These are phyloP conservation scores for Funneliformis geosporum DNA, from an alignment of 192 early-diverging fungal species.

Conservation along the genomic window DNA sequence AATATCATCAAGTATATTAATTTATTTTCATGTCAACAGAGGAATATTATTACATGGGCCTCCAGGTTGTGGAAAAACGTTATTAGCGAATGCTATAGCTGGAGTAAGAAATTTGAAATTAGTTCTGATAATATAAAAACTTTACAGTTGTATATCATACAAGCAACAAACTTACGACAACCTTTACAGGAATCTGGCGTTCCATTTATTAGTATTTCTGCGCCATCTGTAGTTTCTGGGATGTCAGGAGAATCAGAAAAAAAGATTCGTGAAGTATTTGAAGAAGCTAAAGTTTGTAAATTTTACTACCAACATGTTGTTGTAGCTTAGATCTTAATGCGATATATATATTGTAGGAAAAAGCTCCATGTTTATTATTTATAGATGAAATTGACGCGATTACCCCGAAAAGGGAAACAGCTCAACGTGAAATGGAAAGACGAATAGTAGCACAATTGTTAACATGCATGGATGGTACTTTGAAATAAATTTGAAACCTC, in stretches of 20 bases:
- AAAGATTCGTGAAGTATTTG: slow-evolving; percentile 96
- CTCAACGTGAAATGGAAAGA: slow-evolving; percentile 94
- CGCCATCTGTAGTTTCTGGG: slow-evolving; percentile 92
- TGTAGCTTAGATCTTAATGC: too few species aligned
- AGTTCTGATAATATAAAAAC: not conserved
- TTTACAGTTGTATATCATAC: not conserved
- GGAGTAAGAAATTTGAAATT: slow-evolving; percentile 52
- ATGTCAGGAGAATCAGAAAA: slow-evolving; percentile 99
- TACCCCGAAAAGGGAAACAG: slow-evolving; percentile 85
- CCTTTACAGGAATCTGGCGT: slow-evolving; percentile 72
- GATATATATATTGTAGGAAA: too few species aligned
- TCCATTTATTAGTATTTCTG: slow-evolving; percentile 91
- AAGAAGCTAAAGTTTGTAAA: slow-evolving; percentile 74
- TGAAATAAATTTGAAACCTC: not conserved
- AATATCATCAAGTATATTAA: not conserved
- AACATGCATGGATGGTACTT: slow-evolving; percentile 89
- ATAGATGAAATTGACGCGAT: slow-evolving; percentile 99
- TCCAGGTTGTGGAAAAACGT: slow-evolving; percentile 95
- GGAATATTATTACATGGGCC: slow-evolving; percentile 96
- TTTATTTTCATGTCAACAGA: slow-evolving; percentile 32
- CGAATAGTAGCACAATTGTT: slow-evolving; percentile 95
- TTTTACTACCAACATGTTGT: not conserved
- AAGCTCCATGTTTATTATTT: slow-evolving; percentile 90
- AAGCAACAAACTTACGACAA: not conserved
- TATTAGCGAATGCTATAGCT: slow-evolving; percentile 95